Evolutionary conservation across 345 rosid genomes (phyloP).

Genomic region (Triadica sebifera): DNA sequence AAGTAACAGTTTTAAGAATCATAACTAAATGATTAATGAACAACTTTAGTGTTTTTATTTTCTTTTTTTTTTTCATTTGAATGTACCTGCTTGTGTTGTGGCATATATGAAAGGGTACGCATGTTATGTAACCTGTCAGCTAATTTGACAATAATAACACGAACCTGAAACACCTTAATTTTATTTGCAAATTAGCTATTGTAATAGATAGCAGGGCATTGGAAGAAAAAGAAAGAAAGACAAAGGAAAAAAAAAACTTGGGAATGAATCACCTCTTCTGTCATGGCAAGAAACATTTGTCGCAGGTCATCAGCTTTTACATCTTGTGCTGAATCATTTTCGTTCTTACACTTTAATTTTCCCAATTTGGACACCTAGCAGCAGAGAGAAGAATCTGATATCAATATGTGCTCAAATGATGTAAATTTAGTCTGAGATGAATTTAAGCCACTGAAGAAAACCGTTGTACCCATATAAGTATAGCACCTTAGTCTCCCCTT

Average conservation of each 20-base stretch:
- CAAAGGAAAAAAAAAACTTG: background rate
- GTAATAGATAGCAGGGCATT: slow-evolving; percentile 16
- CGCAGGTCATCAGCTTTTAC: slow-evolving; percentile 98
- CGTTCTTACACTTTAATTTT: slow-evolving; percentile 77
- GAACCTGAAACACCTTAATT: slow-evolving; percentile 58
- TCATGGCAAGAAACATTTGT: slow-evolving; percentile 98
- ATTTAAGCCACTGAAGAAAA: slow-evolving; percentile 2
- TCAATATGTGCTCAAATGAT: slow-evolving; percentile 12
- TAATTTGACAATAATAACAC: slow-evolving; percentile 96
- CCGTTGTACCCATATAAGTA: slow-evolving; percentile 19
- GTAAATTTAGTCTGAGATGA: slow-evolving; percentile 5
- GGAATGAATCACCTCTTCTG: slow-evolving; percentile 67
- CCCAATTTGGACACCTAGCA: slow-evolving; percentile 90
- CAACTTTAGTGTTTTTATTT: background rate
- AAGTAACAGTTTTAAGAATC: slow-evolving; percentile 28
- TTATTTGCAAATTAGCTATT: slow-evolving; percentile 21
- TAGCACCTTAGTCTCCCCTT: slow-evolving; percentile 98
- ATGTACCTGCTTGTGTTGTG: slow-evolving; percentile 90
- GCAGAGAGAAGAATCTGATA: slow-evolving; percentile 12
- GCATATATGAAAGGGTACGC: slow-evolving; percentile 96
- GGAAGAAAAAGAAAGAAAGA: background rate
- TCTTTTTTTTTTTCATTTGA: background rate
- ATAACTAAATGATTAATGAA: slow-evolving; percentile 15
- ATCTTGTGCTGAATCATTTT: slow-evolving; percentile 75
- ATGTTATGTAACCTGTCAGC: slow-evolving; percentile 98